phyloP scores from a whole-genome alignment of 768 basidiomycete species.

The Lepiota venenata region DNA sequence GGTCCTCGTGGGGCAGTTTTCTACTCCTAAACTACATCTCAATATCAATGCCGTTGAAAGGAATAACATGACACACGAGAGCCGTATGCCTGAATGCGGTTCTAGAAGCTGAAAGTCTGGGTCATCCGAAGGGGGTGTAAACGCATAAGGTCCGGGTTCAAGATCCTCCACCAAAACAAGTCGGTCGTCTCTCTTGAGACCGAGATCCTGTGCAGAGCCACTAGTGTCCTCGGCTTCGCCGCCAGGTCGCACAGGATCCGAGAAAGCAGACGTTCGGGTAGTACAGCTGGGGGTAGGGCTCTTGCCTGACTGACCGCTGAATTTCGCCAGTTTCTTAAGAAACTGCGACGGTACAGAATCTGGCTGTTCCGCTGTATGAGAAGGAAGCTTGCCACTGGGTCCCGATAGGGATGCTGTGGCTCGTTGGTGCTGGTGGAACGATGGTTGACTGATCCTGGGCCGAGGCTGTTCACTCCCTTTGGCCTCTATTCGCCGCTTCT shows the following conservation, averaged over 20 bases:
- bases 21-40: slow-evolving; percentile 56
- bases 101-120: slow-evolving; percentile 77
- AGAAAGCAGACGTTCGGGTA: slow-evolving; percentile 28
- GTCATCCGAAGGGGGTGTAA: slow-evolving; percentile 68
- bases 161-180: slow-evolving; percentile 77
- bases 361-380: slow-evolving; percentile 12
- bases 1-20: slow-evolving; percentile 63
- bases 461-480: slow-evolving; percentile 9
- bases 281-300: slow-evolving; percentile 12
- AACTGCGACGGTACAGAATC: slow-evolving; percentile 50
- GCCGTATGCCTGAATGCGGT: slow-evolving; percentile 86
- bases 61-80: slow-evolving; percentile 54
- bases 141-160: slow-evolving; percentile 72
- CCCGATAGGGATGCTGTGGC: background rate
- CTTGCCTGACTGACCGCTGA: slow-evolving; percentile 23
- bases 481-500: slow-evolving; percentile 41
- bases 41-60: slow-evolving; percentile 1
- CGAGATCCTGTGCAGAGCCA: background rate
- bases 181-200: slow-evolving; percentile 49
- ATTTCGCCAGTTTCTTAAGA: slow-evolving; percentile 44
- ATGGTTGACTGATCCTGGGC: slow-evolving; percentile 3
- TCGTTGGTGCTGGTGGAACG: background rate
- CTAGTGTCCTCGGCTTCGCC: slow-evolving; percentile 21
- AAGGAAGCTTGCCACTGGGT: slow-evolving; percentile 3
- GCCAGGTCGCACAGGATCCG: slow-evolving; percentile 20